Base-by-base conservation (phyloP, 1,139 yeast genomes). In the Geotrichum phurueaensis region DNA sequence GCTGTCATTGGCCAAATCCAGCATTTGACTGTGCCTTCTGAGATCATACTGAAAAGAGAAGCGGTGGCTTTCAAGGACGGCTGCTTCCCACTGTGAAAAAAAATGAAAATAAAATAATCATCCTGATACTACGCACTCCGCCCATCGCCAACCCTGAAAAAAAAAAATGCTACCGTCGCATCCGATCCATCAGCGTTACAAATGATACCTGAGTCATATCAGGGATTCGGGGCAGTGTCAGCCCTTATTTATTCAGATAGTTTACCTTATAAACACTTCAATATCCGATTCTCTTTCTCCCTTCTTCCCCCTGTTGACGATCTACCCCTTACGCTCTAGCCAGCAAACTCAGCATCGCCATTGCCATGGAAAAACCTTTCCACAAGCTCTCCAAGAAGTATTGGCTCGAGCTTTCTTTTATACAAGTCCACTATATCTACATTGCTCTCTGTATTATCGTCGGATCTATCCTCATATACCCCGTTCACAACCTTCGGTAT, bases 391-490 rank as follows among this genome's bases (percentile, higher is more conserved):
- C 20, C 47, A 39, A 39, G 20, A 39, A 39, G 47, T 39, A n/a
- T 15, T n/a, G 20, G 45, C 48, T 33, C 45, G 53, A 57, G 49
- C 57, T 57, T 15, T 45, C 43, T 9, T 57, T 57, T 22, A 53
- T 53, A 13, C 53, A 29, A 12, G 5, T 57, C 23, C 60, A 57
- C 47, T 53, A 61, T 43, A 47, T 58, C 7, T 61, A 61, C 22
- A 53, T 61, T 39, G 55, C 54, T 2, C 7, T 29, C 23, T 56
- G 58, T 36, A 57, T 54, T 1, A 77, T 94, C 6, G 52, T 90
- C 1, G 84, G 89, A 0, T 88, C 97, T 0, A 79, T 92, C 33
- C 68, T 92, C 58, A 72, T 92, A 39, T 92, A 85, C 69, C 96
- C 97, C 0, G 80, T 82, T n/a, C 79, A 77, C 60, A 84, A 87